Evolutionary conservation across 2,329 filamentous ascomycete species (phyloP).

Genomic region (Rutstroemia sp.): DNA sequence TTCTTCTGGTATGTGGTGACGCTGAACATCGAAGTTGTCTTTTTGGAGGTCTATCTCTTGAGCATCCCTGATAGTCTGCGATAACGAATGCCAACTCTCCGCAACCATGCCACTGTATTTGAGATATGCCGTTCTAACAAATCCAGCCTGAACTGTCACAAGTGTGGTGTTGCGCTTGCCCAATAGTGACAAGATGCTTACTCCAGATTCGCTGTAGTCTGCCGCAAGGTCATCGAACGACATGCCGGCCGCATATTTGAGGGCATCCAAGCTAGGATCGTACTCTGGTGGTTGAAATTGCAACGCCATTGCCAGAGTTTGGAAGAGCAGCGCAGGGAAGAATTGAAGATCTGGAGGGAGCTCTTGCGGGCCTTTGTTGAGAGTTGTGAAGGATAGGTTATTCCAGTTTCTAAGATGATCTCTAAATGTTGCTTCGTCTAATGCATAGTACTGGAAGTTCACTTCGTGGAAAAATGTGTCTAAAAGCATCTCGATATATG

Average conservation of each 20-base stretch:
- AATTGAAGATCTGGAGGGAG: slow-evolving; percentile 44
- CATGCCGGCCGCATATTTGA: slow-evolving; percentile 53
- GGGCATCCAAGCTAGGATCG: slow-evolving; percentile 42
- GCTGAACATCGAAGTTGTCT: slow-evolving; percentile 38
- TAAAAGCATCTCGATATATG: slow-evolving; percentile 47
- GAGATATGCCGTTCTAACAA: slow-evolving; percentile 47
- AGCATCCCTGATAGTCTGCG: slow-evolving; percentile 50
- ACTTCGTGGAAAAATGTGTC: slow-evolving; percentile 48
- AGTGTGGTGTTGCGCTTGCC: slow-evolving; percentile 50
- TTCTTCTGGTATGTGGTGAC: slow-evolving; percentile 36
- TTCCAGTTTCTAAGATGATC: slow-evolving; percentile 48
- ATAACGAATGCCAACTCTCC: slow-evolving; percentile 41
- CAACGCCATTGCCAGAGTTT: slow-evolving; percentile 48
- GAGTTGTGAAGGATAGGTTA: slow-evolving; percentile 42
- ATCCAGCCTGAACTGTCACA: slow-evolving; percentile 50
- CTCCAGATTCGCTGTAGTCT: slow-evolving; percentile 53
- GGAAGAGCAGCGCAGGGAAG: slow-evolving; percentile 54
- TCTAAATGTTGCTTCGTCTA: slow-evolving; percentile 47
- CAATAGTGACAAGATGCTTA: slow-evolving; percentile 44
- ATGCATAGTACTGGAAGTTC: slow-evolving; percentile 50
- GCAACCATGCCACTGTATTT: slow-evolving; percentile 53
- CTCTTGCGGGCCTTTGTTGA: slow-evolving; percentile 43
- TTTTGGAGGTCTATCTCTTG: slow-evolving; percentile 55
- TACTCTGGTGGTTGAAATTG: slow-evolving; percentile 42
- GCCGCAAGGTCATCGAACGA: slow-evolving; percentile 52